Percentiles rank a stretch among this genome's conserved stretches.
Evolutionary conservation across 768 basidiomycete species (phyloP).

Genomic region (Guyanaporus albipodus): DNA sequence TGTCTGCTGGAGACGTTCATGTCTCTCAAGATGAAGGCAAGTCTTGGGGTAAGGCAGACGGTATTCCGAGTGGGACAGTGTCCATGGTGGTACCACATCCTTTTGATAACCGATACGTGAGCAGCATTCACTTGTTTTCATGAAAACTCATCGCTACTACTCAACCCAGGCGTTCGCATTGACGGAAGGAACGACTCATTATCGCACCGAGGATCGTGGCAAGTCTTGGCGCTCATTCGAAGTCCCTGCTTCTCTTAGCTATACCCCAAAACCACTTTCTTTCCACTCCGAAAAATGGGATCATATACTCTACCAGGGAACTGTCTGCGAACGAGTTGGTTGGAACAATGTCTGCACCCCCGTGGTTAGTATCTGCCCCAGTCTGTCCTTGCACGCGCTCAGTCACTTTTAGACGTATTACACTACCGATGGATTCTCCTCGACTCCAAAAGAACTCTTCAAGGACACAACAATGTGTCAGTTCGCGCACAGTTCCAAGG

Average conservation of each 20-base stretch:
- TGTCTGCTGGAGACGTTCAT: constrained; percentile 60
- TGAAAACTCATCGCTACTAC: neutral
- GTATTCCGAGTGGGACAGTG: constrained; percentile 54
- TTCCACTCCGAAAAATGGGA: constrained; percentile 87
- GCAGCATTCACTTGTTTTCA: constrained; percentile 18
- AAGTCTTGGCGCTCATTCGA: constrained; percentile 83
- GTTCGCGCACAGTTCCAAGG: constrained; percentile 83
- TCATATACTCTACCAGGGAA: constrained; percentile 78
- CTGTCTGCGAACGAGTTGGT: constrained; percentile 49
- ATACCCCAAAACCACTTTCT: constrained; percentile 62
- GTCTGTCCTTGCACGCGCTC: constrained; percentile 2
- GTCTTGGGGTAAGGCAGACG: constrained; percentile 48
- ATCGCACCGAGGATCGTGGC: constrained; percentile 84
- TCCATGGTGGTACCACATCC: constrained; percentile 84
- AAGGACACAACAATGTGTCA: constrained; percentile 73
- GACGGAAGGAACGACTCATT: constrained; percentile 72
- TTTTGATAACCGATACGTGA: constrained; percentile 69
- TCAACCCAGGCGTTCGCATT: constrained; percentile 76
- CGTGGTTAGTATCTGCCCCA: constrained; percentile 43
- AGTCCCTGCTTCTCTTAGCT: constrained; percentile 47
- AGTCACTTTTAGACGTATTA: constrained; percentile 67
- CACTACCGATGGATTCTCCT: constrained; percentile 79
- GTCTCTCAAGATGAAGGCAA: constrained; percentile 89
- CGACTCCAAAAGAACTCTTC: constrained; percentile 55
- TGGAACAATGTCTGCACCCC: constrained; percentile 66